phyloP scores from a whole-genome alignment of 2,329 filamentous ascomycete species.

The Colletotrichum kahawae region DNA sequence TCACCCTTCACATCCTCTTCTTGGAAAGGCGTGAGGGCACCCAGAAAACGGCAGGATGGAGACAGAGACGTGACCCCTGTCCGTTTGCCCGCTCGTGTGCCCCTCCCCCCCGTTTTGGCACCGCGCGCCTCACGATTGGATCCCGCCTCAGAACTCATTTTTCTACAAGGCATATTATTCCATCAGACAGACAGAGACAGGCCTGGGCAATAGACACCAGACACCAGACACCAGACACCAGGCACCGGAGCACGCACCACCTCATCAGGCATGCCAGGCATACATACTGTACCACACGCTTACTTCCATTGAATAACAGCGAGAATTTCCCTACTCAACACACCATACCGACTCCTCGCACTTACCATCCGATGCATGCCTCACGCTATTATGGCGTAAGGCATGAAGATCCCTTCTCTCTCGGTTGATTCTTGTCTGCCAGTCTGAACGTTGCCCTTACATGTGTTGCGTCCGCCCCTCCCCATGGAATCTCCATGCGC shows the following conservation, averaged over 20 bases:
- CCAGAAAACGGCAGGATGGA: slow-evolving; percentile 2
- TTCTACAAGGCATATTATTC: neutral
- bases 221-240: too few species aligned
- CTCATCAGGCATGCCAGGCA: neutral
- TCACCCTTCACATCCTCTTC: neutral
- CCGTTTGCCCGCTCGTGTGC: slow-evolving; percentile 5
- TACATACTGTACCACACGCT: neutral
- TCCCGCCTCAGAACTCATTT: neutral
- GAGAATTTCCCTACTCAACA: neutral
- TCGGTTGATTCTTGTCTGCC: neutral
- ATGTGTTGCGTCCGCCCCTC: neutral
- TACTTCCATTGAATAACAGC: too few species aligned
- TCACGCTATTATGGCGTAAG: neutral
- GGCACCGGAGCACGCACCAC: too few species aligned
- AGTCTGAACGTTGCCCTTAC: neutral
- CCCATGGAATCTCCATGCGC: neutral
- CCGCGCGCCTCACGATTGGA: slow-evolving; percentile 7
- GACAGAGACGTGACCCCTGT: neutral
- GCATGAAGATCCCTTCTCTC: neutral
- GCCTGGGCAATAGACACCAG: neutral
- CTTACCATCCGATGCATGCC: neutral
- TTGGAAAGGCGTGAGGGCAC: neutral
- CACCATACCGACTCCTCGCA: neutral
- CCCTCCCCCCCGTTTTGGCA: neutral
- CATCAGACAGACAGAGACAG: neutral